Conservation (phyloP, 1,139 yeast genomes). For the Torulaspora pretoriensis region DNA sequence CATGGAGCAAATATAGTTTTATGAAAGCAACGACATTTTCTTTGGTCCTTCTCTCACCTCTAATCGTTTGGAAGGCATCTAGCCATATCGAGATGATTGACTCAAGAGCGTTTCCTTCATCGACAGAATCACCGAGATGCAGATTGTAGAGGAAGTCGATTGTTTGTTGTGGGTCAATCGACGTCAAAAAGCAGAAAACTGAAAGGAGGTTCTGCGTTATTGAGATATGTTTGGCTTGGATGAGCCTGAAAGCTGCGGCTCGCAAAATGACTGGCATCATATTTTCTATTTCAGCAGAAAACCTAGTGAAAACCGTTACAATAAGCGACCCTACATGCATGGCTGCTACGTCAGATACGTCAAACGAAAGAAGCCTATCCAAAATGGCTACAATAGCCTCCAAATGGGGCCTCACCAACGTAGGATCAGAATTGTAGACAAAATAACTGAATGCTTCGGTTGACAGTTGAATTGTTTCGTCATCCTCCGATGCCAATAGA, state of each 20-base stretch:
- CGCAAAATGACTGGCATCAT: constrained; percentile 58
- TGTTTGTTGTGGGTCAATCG: constrained; percentile 56
- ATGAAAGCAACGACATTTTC: constrained; percentile 70
- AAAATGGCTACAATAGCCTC: constrained; percentile 56
- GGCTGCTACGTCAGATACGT: constrained; percentile 74
- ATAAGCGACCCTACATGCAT: constrained; percentile 68
- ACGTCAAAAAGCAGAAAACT: constrained; percentile 70
- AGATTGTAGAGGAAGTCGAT: constrained; percentile 55
- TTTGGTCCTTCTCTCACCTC: constrained; percentile 72
- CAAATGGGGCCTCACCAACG: constrained; percentile 44
- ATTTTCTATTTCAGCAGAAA: constrained; percentile 45
- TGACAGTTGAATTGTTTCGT: constrained; percentile 72
- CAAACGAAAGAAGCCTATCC: constrained; percentile 67
- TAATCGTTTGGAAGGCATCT: constrained; percentile 69
- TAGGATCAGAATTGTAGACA: constrained; percentile 48
- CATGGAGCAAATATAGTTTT: constrained; percentile 56
- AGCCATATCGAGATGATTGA: constrained; percentile 73
- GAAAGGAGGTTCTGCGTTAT: constrained; percentile 72
- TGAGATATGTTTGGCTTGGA: constrained; percentile 61
- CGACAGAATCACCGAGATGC: constrained; percentile 29
- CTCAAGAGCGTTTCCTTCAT: constrained; percentile 40
- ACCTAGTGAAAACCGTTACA: constrained; percentile 59
- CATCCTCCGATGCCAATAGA: constrained; percentile 59
- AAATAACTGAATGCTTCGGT: constrained; percentile 70
- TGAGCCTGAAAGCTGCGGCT: constrained; percentile 66